These are phyloP conservation scores for Chlorella sp. DNA, from an alignment of 139 green algal genomes.

Conservation along the genomic window DNA sequence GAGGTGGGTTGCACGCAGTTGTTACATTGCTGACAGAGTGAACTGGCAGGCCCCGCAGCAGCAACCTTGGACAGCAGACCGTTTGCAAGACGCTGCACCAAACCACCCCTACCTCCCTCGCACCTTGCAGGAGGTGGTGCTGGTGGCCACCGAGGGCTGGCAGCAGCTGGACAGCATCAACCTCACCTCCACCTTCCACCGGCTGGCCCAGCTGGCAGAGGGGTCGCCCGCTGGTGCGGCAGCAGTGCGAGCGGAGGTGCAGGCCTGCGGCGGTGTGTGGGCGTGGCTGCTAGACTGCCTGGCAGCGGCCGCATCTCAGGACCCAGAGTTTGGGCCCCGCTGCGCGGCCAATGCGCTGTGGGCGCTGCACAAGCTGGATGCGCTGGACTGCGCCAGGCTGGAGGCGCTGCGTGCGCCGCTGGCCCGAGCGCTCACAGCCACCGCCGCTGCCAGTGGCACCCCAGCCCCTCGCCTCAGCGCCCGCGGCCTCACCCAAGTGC, in stretches of 20 bases:
- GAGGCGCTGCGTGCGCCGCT: slow-evolving; percentile 3
- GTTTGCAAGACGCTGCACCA: too few relatives aligned
- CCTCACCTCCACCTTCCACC: background rate
- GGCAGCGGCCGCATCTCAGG: background rate
- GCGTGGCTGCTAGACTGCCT: slow-evolving; percentile 13
- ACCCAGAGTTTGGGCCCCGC: background rate
- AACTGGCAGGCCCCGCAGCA: too few relatives aligned
- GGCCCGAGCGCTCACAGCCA: background rate
- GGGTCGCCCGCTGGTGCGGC: background rate
- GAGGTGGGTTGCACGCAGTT: too few relatives aligned
- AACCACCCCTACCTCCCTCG: background rate
- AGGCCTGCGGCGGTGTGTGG: background rate
- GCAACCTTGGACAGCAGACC: too few relatives aligned
- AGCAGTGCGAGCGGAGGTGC: background rate
- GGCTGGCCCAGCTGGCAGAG: background rate
- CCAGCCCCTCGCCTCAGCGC: background rate
- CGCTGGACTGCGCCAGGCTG: background rate
- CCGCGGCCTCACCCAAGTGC: background rate
- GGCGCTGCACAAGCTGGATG: slow-evolving; percentile 20
- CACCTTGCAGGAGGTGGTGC: slow-evolving; percentile 10
- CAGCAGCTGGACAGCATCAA: slow-evolving; percentile 19
- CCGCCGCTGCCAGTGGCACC: background rate
- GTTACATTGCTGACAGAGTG: too few relatives aligned
- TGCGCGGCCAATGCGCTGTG: background rate
- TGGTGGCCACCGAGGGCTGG: background rate